Conservation (phyloP, 306 rosid species). For the Quercus wislizeni region DNA sequence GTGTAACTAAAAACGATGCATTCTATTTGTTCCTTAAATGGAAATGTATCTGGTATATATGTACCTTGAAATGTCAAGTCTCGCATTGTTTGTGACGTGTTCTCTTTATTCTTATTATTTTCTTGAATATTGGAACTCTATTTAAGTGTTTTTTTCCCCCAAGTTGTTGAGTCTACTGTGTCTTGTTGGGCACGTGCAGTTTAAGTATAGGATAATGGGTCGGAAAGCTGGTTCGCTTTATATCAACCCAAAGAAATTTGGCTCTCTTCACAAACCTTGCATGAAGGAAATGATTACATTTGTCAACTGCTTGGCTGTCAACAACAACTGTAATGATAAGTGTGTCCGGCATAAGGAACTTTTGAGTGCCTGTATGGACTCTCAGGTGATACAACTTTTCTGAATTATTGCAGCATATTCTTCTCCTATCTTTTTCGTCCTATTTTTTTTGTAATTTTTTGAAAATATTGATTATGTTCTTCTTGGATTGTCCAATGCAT, state of each 20-base stretch:
- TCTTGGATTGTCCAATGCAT: not conserved
- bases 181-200: conserved; percentile 11
- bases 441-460: not conserved
- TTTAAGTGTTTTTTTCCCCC: not conserved
- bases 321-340: not conserved
- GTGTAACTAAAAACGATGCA: not conserved
- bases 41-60: not conserved
- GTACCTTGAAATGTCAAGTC: not conserved
- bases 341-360: too few relatives aligned
- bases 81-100: not conserved
- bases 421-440: not conserved
- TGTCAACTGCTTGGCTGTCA: too few relatives aligned
- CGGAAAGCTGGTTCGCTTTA: conserved; percentile 61
- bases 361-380: too few relatives aligned
- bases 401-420: conserved; percentile 5
- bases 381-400: conserved; percentile 29
- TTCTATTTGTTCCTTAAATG: not conserved
- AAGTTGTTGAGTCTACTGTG: not conserved
- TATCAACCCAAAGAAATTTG: too few relatives aligned
- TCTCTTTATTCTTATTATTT: not conserved
- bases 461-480: not conserved
- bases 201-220: conserved; percentile 55
- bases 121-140: not conserved
- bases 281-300: too few relatives aligned
- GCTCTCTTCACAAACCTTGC: too few relatives aligned